Evolutionary conservation across 176 grass and related monocot genomes (phyloP).

Genomic region (Saccharum spontaneum): DNA sequence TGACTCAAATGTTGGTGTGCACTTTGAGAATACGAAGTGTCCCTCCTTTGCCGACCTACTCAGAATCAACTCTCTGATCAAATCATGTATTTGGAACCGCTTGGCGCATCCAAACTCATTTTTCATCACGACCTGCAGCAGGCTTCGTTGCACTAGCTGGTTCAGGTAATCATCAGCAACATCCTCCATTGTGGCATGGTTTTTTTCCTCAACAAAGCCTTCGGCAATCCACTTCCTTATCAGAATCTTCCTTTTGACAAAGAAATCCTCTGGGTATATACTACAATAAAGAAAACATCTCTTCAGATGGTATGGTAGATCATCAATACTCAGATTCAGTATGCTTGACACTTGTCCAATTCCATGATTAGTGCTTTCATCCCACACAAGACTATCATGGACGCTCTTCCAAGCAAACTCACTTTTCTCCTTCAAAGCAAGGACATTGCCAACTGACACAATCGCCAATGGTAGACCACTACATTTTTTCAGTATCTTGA

Average conservation of each 20-base stretch:
- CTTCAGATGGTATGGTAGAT: constrained; percentile 43
- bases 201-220: constrained; percentile 38
- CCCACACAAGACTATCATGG: constrained; percentile 31
- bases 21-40: background rate
- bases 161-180: constrained; percentile 43
- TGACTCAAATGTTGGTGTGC: background rate
- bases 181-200: constrained; percentile 38
- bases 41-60: constrained; percentile 29
- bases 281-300: constrained; percentile 53
- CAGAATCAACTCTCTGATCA: constrained; percentile 32
- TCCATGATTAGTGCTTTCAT: background rate
- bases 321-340: constrained; percentile 46
- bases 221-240: constrained; percentile 49
- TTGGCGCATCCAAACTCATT: constrained; percentile 40
- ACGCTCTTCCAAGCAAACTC: constrained; percentile 42
- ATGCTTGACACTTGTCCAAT: constrained; percentile 33
- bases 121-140: constrained; percentile 18
- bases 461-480: constrained; percentile 53
- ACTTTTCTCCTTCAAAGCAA: constrained; percentile 8
- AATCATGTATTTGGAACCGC: constrained; percentile 26
- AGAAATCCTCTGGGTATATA: constrained; percentile 45
- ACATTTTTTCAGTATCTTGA: constrained; percentile 37
- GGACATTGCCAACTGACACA: constrained; percentile 41
- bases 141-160: constrained; percentile 30
- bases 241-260: constrained; percentile 45